phyloP scores from a whole-genome alignment of 2,329 filamentous ascomycete genomes.

The Penicillium janthinellum region DNA sequence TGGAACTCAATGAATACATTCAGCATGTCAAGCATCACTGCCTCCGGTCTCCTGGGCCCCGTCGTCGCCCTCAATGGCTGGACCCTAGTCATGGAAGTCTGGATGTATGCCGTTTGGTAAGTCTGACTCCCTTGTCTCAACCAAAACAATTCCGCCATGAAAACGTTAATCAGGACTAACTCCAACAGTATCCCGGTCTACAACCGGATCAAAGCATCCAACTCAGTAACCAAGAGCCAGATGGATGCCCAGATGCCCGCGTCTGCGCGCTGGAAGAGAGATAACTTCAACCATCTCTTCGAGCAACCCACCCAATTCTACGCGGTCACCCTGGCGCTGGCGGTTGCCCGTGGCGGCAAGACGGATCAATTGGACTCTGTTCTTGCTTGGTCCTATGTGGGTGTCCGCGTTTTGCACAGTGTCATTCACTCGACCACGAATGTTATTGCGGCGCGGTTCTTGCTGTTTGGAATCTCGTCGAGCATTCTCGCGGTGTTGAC shows the following conservation, averaged over 20 bases:
- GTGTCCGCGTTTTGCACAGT: conserved; percentile 43
- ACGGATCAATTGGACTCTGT: conserved; percentile 28
- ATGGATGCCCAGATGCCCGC: conserved; percentile 31
- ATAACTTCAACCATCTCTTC: conserved; percentile 49
- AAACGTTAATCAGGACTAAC: too few species aligned
- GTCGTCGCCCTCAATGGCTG: conserved; percentile 41
- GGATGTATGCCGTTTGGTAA: conserved; percentile 41
- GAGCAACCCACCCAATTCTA: conserved; percentile 52
- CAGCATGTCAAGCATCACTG: not conserved
- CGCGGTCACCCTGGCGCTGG: conserved; percentile 41
- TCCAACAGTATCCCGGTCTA: conserved; percentile 39
- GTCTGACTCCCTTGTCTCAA: too few species aligned
- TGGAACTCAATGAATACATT: not conserved
- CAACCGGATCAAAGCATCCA: conserved; percentile 20
- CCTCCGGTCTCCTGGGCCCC: conserved; percentile 31
- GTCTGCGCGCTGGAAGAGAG: conserved; percentile 39
- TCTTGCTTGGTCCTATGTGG: conserved; percentile 49
- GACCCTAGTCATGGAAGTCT: conserved; percentile 47
- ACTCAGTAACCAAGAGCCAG: conserved; percentile 27
- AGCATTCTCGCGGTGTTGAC: conserved; percentile 37
- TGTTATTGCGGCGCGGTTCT: conserved; percentile 40
- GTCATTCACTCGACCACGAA: conserved; percentile 45
- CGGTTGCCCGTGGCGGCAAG: conserved; percentile 25
- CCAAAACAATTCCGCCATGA: too few species aligned
- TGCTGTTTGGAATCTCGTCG: conserved; percentile 35